These are phyloP conservation scores for Diaporthe amygdali DNA, from an alignment of 2,329 filamentous ascomycete species.

Conservation along the genomic window DNA sequence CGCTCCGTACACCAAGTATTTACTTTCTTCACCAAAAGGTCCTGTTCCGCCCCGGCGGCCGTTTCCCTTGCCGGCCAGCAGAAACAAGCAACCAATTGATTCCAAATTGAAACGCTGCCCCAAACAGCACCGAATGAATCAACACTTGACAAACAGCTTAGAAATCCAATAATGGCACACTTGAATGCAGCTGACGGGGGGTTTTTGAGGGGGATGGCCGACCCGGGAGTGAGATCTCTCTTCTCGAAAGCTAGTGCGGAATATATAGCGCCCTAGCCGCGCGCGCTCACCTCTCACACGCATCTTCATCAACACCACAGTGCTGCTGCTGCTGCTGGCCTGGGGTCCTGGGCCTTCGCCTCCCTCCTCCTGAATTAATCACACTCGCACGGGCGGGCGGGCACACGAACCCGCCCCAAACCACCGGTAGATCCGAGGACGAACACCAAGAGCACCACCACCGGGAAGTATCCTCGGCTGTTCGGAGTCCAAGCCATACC, in stretches of 20 bases:
- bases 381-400: not conserved
- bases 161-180: not conserved
- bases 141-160: not conserved
- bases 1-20: not conserved
- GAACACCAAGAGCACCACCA: not conserved
- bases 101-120: not conserved
- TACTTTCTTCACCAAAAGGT: not conserved
- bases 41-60: not conserved
- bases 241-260: not conserved
- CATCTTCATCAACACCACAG: not conserved
- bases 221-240: not conserved
- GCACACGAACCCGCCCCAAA: not conserved
- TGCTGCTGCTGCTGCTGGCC: not conserved
- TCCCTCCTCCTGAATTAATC: not conserved
- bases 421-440: not conserved
- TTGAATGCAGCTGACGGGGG: not conserved
- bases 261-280: conserved; percentile 1
- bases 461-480: not conserved
- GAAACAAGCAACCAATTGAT: not conserved
- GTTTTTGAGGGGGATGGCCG: too few species aligned
- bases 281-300: not conserved
- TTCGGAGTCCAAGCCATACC: not conserved
- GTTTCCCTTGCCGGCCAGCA: not conserved
- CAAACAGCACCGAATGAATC: not conserved
- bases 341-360: not conserved